Evolutionary conservation across 352 stramenopile genomes (phyloP), one percentile per base, ranked within the genome.

Genomic region (Globisporangium nunn): DNA sequence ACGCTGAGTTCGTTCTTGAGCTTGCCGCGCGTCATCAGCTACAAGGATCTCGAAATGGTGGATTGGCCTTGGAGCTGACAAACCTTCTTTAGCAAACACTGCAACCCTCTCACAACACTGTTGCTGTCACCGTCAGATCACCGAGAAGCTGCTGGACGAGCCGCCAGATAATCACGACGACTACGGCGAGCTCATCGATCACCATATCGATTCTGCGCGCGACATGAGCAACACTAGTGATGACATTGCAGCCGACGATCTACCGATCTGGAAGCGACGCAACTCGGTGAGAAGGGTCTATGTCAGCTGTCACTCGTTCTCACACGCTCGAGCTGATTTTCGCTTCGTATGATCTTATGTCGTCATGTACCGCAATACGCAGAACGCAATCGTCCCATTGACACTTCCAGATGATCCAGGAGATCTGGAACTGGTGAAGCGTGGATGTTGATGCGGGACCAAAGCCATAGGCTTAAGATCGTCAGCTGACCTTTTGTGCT

Each of bases 1-100:
- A 88, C 72, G 31, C 62, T 90, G 15, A 90, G 80, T 43, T 73
- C 74, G 29, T 88, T 87, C 44, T 63, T 90, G 23, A 88, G 75
- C 54, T 50, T 90, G 0, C 80, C 80, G 10, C 79, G 78, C 17
- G 71, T 84, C 40, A 88, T 90, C 59, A 90, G 80, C 56, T 88
- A 86, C 60, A 64, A 72, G 15, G 80, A 90, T 28, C 55, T 90
- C 3, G 78, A 90, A 65, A 70, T 75, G 66, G 78, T 85, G 40
- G 18, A 66, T 17, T 43, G 15, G 4, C 28, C 31, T 5, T 10
- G 17, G 8, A 15, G 37, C 4, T 10, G 37, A 43, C 37, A 4
- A 43, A 17, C 1, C 11, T 12, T 43, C 11, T 17, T 43, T 10
- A 17, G 10, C 11, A 2, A 17, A 11, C 37, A 12, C 37, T 43